Conservation (phyloP, 345 rosid species). For the Viola odorata region DNA sequence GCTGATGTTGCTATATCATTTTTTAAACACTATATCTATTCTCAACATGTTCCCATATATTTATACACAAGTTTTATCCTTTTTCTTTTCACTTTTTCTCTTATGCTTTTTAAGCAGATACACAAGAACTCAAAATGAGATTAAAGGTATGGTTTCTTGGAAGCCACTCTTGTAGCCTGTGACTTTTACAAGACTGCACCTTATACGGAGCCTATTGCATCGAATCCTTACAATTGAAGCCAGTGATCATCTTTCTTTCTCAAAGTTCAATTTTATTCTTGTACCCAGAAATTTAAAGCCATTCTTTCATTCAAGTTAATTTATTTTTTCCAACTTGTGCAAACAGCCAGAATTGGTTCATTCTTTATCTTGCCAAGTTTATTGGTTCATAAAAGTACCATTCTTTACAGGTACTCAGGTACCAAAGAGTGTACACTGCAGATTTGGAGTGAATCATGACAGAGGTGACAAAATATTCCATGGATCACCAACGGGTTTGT, state of each 20-base stretch:
- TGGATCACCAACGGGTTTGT: conserved; percentile 41
- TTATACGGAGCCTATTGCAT: conserved; percentile 23
- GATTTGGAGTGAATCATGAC: conserved; percentile 12
- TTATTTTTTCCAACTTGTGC: not conserved
- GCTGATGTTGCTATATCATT: too few species aligned
- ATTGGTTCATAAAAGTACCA: not conserved
- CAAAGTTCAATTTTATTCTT: too few species aligned
- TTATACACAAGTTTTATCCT: not conserved
- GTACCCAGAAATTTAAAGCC: too few species aligned
- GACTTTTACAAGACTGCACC: conserved; percentile 14
- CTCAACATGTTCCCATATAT: too few species aligned
- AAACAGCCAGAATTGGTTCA: not conserved
- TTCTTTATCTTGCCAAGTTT: not conserved
- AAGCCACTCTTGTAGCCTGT: conserved; percentile 52
- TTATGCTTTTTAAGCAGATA: not conserved
- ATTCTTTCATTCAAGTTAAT: not conserved
- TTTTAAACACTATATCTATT: too few species aligned
- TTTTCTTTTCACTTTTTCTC: not conserved
- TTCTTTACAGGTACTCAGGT: not conserved
- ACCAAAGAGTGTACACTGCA: too few species aligned
- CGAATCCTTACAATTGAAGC: conserved; percentile 38
- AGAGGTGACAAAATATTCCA: conserved; percentile 19
- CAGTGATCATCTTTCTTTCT: conserved; percentile 12
- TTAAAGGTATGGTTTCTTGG: conserved; percentile 48
- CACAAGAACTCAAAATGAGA: conserved; percentile 5